Evolutionary conservation across 768 basidiomycete species (phyloP), one percentile per base, ranked within the genome.

Genomic region (Chalciporus chontae): DNA sequence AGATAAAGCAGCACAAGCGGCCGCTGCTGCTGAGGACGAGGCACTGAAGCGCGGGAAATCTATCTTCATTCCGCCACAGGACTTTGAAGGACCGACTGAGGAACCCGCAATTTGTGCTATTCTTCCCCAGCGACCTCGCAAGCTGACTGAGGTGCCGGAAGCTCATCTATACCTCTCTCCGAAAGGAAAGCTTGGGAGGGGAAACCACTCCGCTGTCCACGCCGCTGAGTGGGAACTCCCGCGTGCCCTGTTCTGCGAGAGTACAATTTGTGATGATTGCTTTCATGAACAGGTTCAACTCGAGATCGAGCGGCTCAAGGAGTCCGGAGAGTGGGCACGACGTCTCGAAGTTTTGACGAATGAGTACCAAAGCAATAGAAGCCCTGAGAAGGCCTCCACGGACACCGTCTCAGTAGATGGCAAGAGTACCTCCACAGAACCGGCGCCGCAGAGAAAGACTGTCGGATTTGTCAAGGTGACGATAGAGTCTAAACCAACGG

Each of bases 131-230:
- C 60, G 48, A n/a, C 69, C 71, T 10, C 53, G 45, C 2, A 58
- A 48, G 26, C 53, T 18, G 40, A 59, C 27, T 47, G 57, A 38
- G 47, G 65, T 57, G 6, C 62, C 60, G 15, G 75, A 72, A 48
- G 79, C 74, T 5, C 78, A 81, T 58, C 68, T 82, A 1, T 77
- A 79, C 47, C 55, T 83, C 48, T 69, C 71, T 3, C 69, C 71
- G 0, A 37, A 39, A 2, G 54, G 70, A 23, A 40, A 17, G 17
- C 53, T 73, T 6, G 82, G 80, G 1, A 2, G 8, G 2, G 81
- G 83, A 0, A 56, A 78, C 58, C 82, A 84, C 54, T 83, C 82
- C 0, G 44, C 60, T 31, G 76, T 79, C 1, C 75, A 77, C 48
- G 55, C 66, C 40, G 79, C 74, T 5, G 75, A 79, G 42, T 73